phyloP scores from a whole-genome alignment of 192 early-diverging fungal species.

The Coemansia sp. region DNA sequence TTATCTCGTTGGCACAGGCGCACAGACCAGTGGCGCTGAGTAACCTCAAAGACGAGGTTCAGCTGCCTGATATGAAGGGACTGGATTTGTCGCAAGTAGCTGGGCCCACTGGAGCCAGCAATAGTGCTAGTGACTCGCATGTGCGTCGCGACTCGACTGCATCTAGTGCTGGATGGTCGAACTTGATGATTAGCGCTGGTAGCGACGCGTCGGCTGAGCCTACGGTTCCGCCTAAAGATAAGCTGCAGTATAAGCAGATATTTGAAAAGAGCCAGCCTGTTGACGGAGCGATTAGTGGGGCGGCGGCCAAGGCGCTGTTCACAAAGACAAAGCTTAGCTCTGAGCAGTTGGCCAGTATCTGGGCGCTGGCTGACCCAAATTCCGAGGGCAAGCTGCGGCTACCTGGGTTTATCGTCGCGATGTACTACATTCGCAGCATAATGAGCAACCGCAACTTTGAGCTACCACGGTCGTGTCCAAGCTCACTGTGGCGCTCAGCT shows the following conservation, averaged over 20 bases:
- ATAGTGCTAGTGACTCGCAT: slow-evolving; percentile 4
- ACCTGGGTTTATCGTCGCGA: slow-evolving; percentile 86
- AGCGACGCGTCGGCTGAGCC: slow-evolving; percentile 14
- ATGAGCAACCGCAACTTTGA: slow-evolving; percentile 69
- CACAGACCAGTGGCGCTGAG: slow-evolving; percentile 61
- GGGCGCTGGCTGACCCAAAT: slow-evolving; percentile 80
- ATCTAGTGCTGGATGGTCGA: slow-evolving; percentile 46
- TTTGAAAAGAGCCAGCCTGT: slow-evolving; percentile 60
- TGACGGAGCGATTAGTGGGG: slow-evolving; percentile 62
- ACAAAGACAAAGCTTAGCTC: slow-evolving; percentile 76
- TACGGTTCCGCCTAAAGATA: slow-evolving; percentile 49
- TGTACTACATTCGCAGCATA: slow-evolving; percentile 81
- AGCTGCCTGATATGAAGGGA: slow-evolving; percentile 63
- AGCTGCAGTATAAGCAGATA: slow-evolving; percentile 61
- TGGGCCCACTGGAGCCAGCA: background rate
- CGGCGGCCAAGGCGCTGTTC: slow-evolving; percentile 72
- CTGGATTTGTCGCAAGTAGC: slow-evolving; percentile 28
- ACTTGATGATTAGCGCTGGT: slow-evolving; percentile 8
- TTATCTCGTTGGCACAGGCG: slow-evolving; percentile 84
- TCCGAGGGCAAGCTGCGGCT: slow-evolving; percentile 68
- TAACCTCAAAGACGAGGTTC: slow-evolving; percentile 43
- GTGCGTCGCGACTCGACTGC: slow-evolving; percentile 37
- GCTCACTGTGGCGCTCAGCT: slow-evolving; percentile 57
- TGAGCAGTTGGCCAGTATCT: slow-evolving; percentile 78
- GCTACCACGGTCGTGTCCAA: slow-evolving; percentile 71